phyloP scores from a whole-genome alignment of 257 asterid genomes.

The Ballota nigra region DNA sequence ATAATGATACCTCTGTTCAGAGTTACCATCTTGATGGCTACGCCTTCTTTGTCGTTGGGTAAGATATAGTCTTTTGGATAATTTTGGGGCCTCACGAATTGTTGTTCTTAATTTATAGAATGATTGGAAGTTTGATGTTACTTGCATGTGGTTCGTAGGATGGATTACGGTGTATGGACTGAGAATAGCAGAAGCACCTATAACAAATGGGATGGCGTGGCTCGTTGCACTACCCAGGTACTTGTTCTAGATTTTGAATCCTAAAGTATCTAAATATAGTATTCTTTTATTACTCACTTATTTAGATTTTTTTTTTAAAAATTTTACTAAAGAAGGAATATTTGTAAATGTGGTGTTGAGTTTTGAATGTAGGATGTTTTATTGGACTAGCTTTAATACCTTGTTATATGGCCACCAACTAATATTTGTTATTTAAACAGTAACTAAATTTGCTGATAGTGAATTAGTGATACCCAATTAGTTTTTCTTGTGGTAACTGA shows the following conservation, averaged over 20 bases:
- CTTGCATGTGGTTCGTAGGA: conserved; percentile 42
- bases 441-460: neutral
- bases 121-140: conserved; percentile 14
- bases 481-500: neutral
- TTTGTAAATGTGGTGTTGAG: neutral
- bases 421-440: too few relatives aligned
- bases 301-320: neutral
- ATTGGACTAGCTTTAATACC: too few relatives aligned
- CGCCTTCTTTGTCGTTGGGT: conserved; percentile 97
- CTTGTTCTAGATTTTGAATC: conserved; percentile 2
- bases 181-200: conserved; percentile 85
- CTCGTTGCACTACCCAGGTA: conserved; percentile 95
- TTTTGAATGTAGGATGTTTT: too few relatives aligned
- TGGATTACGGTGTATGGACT: conserved; percentile 93
- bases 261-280: neutral
- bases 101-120: neutral
- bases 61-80: conserved; percentile 27
- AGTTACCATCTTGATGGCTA: conserved; percentile 91
- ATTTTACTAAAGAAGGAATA: neutral
- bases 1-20: conserved; percentile 74
- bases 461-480: neutral
- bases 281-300: neutral
- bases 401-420: too few relatives aligned
- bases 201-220: conserved; percentile 98
- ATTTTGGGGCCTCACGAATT: neutral